Evolutionary conservation across 169 alveolate species (phyloP).

Genomic region (Fabrea salina): DNA sequence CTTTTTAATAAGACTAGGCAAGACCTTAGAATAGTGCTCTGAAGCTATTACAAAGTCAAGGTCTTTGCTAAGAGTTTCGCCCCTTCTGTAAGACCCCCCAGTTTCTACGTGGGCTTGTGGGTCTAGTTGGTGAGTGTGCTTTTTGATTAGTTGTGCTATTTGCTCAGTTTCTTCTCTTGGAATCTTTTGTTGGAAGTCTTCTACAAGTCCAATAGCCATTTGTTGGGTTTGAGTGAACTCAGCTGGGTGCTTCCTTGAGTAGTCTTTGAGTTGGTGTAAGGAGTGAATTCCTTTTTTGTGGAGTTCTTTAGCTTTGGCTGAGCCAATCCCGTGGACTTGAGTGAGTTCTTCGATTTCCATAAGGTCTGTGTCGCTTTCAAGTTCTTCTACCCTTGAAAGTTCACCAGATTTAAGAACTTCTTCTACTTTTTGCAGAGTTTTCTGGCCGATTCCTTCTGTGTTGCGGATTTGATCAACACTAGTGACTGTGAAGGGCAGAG

Average conservation of each 20-base stretch:
- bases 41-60: background rate
- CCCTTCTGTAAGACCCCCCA: constrained; percentile 13
- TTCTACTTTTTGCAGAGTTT: constrained; percentile 2
- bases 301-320: background rate
- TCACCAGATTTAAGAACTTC: background rate
- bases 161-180: constrained; percentile 20
- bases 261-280: background rate
- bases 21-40: background rate
- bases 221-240: background rate
- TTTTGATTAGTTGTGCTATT: background rate
- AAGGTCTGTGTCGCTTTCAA: background rate
- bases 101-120: background rate
- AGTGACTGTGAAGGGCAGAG: constrained; percentile 9
- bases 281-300: constrained; percentile 6
- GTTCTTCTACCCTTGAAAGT: background rate
- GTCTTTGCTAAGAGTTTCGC: background rate
- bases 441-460: background rate
- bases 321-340: background rate
- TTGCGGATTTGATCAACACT: background rate
- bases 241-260: background rate
- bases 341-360: background rate
- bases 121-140: background rate
- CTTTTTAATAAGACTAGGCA: background rate
- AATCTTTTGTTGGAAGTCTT: background rate
- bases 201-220: background rate